Evolutionary conservation across 1,284 basidiomycete genomes (phyloP), one percentile per base, ranked within the genome.

Genomic region (Ustilago shanxiensis): DNA sequence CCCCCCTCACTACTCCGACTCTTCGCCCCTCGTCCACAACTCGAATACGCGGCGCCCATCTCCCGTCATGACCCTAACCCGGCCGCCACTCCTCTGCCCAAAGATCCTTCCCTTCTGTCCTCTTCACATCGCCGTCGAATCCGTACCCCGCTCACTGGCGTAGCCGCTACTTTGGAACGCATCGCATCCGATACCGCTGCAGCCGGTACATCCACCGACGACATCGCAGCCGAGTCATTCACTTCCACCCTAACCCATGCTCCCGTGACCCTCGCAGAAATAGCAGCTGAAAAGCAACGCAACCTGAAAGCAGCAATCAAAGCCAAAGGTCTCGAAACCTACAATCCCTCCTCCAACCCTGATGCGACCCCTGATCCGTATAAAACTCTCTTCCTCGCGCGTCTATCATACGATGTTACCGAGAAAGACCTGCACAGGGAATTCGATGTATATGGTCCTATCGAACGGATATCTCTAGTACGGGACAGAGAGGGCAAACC

Each of bases 281-380:
- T 83, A 33, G 76, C 70, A 5, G 44, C 72, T 7, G 84, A 84
- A 60, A 16, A 31, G 9, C 45, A 66, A 24, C 54, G 54, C 20
- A 55, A 61, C 26, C 44, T 54, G 16, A 71, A 77, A 55, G 65
- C 66, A 6, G 63, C 69, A 9, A 64, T 39, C 11, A 78, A 78
- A 37, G 55, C 45, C 9, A 45, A 35, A 9, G 68, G 68, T 1
- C 10, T 78, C 0, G 65, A 74, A 24, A 20, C 33, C n/a, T 78
- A 95, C 87, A 93, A 95, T 85, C 96, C 96, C 11, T 89, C 92
- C 37, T 92, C 95, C 53, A 95, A 99, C 82, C 73, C 92, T n/a
- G 91, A 97, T 84, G 95, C 95, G n/a, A 89, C 92, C 33, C 95
- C 97, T 1, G 97, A 99, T 84, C 96, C 97, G 4, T 99, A 98